phyloP scores from a whole-genome alignment of 176 grass and related monocot genomes.

The Alloteropsis semialata region DNA sequence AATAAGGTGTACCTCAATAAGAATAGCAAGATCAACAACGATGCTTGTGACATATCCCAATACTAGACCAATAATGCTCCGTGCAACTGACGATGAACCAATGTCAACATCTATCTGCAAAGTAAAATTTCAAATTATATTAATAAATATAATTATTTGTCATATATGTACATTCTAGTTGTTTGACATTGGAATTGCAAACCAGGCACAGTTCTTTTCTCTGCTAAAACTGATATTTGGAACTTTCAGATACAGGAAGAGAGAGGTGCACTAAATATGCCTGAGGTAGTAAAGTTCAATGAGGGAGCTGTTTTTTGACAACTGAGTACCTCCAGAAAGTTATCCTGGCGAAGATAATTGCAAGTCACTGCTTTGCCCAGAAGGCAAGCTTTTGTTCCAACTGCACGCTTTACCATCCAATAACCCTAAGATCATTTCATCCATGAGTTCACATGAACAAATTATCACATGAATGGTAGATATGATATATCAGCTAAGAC shows the following conservation, averaged over 20 bases:
- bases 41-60: conserved; percentile 94
- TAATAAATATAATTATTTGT: not conserved
- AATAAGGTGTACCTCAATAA: conserved; percentile 67
- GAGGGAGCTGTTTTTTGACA: not conserved
- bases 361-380: conserved; percentile 96
- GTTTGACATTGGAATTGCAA: not conserved
- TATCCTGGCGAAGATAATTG: conserved; percentile 88
- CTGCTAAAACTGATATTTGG: not conserved
- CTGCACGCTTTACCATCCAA: conserved; percentile 98
- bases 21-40: conserved; percentile 91
- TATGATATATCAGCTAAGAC: conserved; percentile 22
- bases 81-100: conserved; percentile 91
- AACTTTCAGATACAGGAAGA: not conserved
- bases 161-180: not conserved
- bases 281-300: not conserved
- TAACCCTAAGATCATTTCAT: conserved; percentile 57
- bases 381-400: conserved; percentile 97
- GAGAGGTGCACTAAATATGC: not conserved
- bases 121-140: too few relatives aligned
- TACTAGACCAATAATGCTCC: conserved; percentile 93
- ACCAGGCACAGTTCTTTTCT: not conserved
- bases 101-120: conserved; percentile 98
- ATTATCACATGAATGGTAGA: conserved; percentile 16
- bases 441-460: conserved; percentile 27
- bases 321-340: conserved; percentile 82